Conservation (phyloP, 352 stramenopile species). For the Phytophthora tubulina region DNA sequence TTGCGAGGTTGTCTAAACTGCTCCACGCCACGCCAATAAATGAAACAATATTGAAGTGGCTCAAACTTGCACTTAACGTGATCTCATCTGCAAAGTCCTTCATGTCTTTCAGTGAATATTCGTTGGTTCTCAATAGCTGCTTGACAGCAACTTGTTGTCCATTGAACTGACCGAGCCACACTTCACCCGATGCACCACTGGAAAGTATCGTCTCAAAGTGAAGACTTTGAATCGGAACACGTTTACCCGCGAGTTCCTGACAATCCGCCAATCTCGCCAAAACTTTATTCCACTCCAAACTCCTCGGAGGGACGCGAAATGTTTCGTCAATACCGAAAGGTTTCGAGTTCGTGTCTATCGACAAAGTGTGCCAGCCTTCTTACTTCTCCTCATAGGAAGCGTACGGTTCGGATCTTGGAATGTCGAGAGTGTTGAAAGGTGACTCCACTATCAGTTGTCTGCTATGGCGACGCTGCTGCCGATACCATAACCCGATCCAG, state of each 20-base stretch:
- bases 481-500: constrained; percentile 23
- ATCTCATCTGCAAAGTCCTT: constrained; percentile 49
- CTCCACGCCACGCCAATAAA: constrained; percentile 57
- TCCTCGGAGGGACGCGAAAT: constrained; percentile 7
- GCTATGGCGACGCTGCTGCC: background rate
- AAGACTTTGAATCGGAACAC: constrained; percentile 39
- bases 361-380: constrained; percentile 21
- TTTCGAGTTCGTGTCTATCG: background rate
- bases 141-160: constrained; percentile 52
- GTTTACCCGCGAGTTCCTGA: constrained; percentile 10
- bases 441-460: constrained; percentile 6
- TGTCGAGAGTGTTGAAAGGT: background rate
- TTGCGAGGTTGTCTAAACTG: constrained; percentile 46
- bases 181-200: constrained; percentile 43
- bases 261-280: constrained; percentile 5
- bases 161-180: constrained; percentile 39
- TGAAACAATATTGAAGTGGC: constrained; percentile 42
- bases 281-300: background rate
- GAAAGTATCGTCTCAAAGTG: constrained; percentile 30
- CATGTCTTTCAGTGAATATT: constrained; percentile 24
- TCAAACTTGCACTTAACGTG: constrained; percentile 39
- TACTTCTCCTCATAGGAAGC: constrained; percentile 4
- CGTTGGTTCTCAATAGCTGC: constrained; percentile 40
- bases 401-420: constrained; percentile 4
- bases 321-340: constrained; percentile 17